Conservation (phyloP, 768 basidiomycete genomes). For the Tulasnella sp. region DNA sequence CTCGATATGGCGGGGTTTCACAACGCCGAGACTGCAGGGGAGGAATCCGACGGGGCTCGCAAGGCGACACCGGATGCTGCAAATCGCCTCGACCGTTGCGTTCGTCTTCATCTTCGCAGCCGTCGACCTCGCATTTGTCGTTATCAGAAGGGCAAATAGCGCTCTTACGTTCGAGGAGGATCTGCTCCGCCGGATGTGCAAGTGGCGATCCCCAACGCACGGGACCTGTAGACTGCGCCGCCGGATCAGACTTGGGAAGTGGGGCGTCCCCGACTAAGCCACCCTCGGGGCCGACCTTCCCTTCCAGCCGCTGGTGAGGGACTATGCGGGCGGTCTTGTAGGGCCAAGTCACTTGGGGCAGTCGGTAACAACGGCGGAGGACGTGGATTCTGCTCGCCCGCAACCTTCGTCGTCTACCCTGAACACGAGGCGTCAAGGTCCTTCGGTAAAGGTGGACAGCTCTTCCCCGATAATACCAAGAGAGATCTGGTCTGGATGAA, state of each 20-base stretch:
- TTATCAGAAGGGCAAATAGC: background rate
- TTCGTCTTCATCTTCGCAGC: background rate
- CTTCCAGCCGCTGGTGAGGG: constrained; percentile 44
- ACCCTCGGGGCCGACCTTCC: constrained; percentile 61
- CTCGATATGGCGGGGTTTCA: constrained; percentile 34
- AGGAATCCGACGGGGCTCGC: background rate
- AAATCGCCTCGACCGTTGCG: background rate
- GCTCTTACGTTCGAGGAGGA: constrained; percentile 12
- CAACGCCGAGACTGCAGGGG: background rate
- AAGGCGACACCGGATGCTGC: background rate
- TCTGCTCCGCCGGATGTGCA: constrained; percentile 35
- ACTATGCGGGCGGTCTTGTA: constrained; percentile 86
- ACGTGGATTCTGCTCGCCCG: constrained; percentile 37
- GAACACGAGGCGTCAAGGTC: constrained; percentile 34
- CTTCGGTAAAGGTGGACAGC: constrained; percentile 58
- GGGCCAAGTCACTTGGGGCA: constrained; percentile 33
- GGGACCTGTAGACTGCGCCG: constrained; percentile 9
- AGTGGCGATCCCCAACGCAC: background rate
- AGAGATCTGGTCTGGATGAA: constrained; percentile 65
- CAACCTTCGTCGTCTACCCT: constrained; percentile 32
- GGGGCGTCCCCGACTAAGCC: constrained; percentile 84
- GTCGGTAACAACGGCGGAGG: constrained; percentile 35
- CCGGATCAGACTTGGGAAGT: constrained; percentile 92
- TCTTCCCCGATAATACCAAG: constrained; percentile 64
- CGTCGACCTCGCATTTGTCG: background rate